These are phyloP conservation scores for Candida vartiovaarae DNA, from an alignment of 805 yeast genomes.

Conservation along the genomic window DNA sequence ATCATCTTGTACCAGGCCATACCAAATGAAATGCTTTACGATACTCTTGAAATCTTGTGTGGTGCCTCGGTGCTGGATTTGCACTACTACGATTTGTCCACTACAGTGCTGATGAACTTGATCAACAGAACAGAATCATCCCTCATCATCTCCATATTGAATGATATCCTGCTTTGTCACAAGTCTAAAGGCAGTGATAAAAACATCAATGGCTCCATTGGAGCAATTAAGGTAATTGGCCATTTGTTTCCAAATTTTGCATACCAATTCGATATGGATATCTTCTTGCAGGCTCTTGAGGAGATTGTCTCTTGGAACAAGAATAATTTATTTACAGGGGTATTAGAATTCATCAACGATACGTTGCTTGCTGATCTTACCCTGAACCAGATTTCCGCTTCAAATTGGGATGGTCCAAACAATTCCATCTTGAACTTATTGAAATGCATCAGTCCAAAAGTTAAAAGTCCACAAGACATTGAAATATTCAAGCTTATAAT, in stretches of 20 bases:
- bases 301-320: conserved; percentile 29
- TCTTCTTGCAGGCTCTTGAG: conserved; percentile 29
- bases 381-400: conserved; percentile 25
- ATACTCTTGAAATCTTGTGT: conserved; percentile 38
- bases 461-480: conserved; percentile 25
- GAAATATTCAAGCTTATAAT: conserved; percentile 30
- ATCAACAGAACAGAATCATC: conserved; percentile 12
- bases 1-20: conserved; percentile 39
- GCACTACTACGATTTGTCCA: conserved; percentile 28
- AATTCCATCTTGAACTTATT: conserved; percentile 11
- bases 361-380: conserved; percentile 27
- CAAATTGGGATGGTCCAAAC: conserved; percentile 30
- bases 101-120: conserved; percentile 34
- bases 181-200: conserved; percentile 9
- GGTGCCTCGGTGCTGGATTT: conserved; percentile 33
- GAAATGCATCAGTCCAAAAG: conserved; percentile 16
- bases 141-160: conserved; percentile 8
- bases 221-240: conserved; percentile 33
- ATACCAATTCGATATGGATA: conserved; percentile 22
- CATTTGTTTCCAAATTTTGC: conserved; percentile 23
- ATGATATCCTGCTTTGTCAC: conserved; percentile 13
- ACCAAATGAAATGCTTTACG: conserved; percentile 33
- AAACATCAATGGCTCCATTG: conserved; percentile 29
- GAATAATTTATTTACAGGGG: conserved; percentile 33
- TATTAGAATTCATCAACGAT: conserved; percentile 33